A percentile compares a stretch with the other conserved stretches of the same genome.
These are phyloP conservation scores for Didymella pinodella DNA, from an alignment of 2,329 filamentous ascomycete genomes.

Conservation along the genomic window DNA sequence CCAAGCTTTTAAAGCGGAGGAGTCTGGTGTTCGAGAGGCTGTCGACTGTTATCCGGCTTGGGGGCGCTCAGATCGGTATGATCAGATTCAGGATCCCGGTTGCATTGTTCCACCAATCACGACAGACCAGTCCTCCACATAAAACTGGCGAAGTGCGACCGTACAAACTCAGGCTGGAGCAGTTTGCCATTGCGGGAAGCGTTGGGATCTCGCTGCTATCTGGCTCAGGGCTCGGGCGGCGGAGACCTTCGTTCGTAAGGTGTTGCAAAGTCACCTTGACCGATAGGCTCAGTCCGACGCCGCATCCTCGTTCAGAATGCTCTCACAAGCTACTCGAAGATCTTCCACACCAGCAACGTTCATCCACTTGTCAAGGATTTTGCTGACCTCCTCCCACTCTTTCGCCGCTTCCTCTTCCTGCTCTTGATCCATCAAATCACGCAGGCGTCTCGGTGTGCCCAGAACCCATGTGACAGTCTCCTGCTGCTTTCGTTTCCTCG, in stretches of 20 bases:
- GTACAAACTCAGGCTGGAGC: not conserved
- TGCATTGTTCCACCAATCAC: conserved; percentile 21
- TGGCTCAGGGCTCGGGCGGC: not conserved
- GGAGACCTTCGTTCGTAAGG: not conserved
- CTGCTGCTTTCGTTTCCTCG: conserved; percentile 53
- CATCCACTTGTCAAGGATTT: conserved; percentile 55
- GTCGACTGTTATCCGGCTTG: conserved; percentile 13
- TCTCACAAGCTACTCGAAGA: conserved; percentile 50
- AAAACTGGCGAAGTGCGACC: not conserved
- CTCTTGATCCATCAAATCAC: conserved; percentile 66
- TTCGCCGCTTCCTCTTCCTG: conserved; percentile 66
- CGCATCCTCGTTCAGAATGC: conserved; percentile 39
- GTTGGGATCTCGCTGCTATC: not conserved
- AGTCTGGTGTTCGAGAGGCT: conserved; percentile 2
- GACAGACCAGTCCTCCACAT: not conserved
- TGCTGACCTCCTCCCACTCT: conserved; percentile 56
- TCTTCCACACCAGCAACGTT: conserved; percentile 54
- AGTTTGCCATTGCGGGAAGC: not conserved
- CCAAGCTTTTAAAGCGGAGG: conserved; percentile 5
- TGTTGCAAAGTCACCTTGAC: not conserved
- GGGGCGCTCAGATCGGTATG: not conserved
- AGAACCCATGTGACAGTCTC: conserved; percentile 70
- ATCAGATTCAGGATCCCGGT: conserved; percentile 2
- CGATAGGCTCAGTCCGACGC: conserved; percentile 33
- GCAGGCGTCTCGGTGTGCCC: conserved; percentile 66